phyloP scores from a whole-genome alignment of 2,329 filamentous ascomycete genomes.

The Aspergillus sp. region DNA sequence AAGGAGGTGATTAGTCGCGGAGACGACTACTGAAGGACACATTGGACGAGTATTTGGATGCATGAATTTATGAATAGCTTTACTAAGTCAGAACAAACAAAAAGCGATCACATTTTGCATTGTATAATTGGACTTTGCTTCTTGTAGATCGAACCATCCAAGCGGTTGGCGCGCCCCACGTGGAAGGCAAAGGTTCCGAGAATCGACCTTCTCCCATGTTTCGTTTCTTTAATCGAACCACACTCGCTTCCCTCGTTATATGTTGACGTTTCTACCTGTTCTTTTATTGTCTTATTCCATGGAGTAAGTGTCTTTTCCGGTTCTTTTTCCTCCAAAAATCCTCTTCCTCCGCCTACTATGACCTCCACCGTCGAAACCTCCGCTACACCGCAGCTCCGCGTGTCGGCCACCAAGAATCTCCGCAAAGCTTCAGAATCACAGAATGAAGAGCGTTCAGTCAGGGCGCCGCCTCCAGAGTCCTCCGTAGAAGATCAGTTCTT shows the following conservation, averaged over 20 bases:
- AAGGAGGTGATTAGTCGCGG: conserved; percentile 88
- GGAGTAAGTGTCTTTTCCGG: conserved; percentile 21
- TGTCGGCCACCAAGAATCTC: conserved; percentile 34
- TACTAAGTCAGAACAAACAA: conserved; percentile 3
- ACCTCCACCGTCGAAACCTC: conserved; percentile 36
- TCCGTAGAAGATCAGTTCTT: conserved; percentile 72
- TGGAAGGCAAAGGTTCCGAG: conserved; percentile 38
- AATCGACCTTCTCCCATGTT: conserved; percentile 20
- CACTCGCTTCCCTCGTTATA: conserved; percentile 1
- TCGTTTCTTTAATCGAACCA: conserved; percentile 21
- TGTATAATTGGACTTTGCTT: not conserved
- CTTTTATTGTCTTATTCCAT: conserved; percentile 19
- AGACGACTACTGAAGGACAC: conserved; percentile 71
- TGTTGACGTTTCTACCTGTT: not conserved
- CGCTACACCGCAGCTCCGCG: conserved; percentile 39
- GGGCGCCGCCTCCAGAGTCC: conserved; percentile 38
- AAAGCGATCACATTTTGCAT: conserved; percentile 9
- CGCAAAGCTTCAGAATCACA: conserved; percentile 21
- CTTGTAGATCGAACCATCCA: conserved; percentile 21
- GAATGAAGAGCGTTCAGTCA: conserved; percentile 26
- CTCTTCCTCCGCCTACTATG: conserved; percentile 24
- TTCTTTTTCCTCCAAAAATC: conserved; percentile 1
- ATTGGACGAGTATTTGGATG: conserved; percentile 1
- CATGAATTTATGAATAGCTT: conserved; percentile 4
- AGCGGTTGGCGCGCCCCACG: conserved; percentile 40